Percentiles rank a stretch among this genome's conserved stretches.
phyloP scores from a whole-genome alignment of 2,329 filamentous ascomycete species.

The Apiospora pterosperma region DNA sequence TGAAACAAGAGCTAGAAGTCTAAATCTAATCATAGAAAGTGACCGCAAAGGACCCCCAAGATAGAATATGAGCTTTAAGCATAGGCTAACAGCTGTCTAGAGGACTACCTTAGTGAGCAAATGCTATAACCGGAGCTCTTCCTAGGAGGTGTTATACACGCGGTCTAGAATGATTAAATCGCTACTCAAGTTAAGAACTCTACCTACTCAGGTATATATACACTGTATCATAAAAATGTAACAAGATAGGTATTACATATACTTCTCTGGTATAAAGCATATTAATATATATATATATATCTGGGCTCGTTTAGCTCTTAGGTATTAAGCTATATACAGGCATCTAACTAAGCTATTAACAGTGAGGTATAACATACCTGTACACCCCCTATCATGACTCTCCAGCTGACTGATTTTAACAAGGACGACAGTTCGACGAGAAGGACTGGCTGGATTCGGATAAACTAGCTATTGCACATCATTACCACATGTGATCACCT shows the following conservation, averaged over 20 bases:
- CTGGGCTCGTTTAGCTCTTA: too few species aligned
- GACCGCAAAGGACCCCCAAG: background rate
- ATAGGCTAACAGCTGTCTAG: background rate
- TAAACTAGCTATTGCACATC: background rate
- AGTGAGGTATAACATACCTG: too few species aligned
- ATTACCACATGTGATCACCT: background rate
- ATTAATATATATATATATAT: too few species aligned
- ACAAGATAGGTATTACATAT: too few species aligned
- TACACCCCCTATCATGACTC: background rate
- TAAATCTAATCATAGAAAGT: slow-evolving; percentile 1
- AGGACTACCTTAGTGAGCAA: background rate
- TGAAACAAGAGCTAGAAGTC: background rate
- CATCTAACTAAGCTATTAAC: too few species aligned
- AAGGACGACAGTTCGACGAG: background rate
- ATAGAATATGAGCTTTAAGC: too few species aligned
- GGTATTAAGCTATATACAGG: too few species aligned
- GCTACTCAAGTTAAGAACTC: background rate
- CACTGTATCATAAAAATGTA: too few species aligned
- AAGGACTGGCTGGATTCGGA: background rate
- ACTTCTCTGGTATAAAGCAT: too few species aligned
- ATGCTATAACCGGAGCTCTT: background rate
- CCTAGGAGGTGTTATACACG: background rate
- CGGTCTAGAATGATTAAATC: too few species aligned
- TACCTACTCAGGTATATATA: background rate
- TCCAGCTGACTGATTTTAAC: background rate